Evolutionary conservation across 257 asterid species (phyloP).

Genomic region (Agastache rugosa): DNA sequence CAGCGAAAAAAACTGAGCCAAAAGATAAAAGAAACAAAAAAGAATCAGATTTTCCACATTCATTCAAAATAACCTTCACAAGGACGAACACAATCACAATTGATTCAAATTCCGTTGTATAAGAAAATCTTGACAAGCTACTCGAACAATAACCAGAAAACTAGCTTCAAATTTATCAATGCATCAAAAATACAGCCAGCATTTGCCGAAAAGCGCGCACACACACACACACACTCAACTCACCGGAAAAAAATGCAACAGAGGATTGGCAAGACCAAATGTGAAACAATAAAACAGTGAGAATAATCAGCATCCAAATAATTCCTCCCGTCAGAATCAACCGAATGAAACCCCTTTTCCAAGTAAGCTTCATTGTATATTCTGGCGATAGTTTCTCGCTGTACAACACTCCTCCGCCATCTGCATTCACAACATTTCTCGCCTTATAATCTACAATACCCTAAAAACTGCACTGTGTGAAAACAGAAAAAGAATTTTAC

Average conservation of each 20-base stretch:
- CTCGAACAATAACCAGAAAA: background rate
- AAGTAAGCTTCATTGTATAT: slow-evolving; percentile 46
- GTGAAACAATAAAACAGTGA: slow-evolving; percentile 59
- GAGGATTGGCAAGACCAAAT: slow-evolving; percentile 74
- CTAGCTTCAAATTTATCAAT: background rate
- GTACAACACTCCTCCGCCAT: slow-evolving; percentile 40
- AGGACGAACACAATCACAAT: background rate
- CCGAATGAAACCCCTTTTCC: slow-evolving; percentile 71
- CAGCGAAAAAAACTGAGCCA: background rate
- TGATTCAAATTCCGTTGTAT: background rate
- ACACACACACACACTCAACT: background rate
- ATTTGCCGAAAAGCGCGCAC: background rate
- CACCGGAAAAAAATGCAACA: slow-evolving; percentile 58
- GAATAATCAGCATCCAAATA: slow-evolving; percentile 64
- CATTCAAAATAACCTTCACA: background rate
- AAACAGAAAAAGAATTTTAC: background rate
- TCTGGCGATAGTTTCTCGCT: slow-evolving; percentile 56
- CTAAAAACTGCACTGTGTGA: background rate
- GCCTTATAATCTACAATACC: slow-evolving; percentile 14
- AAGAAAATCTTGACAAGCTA: background rate
- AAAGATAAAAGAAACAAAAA: background rate
- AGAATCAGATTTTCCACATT: background rate
- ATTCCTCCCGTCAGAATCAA: slow-evolving; percentile 61
- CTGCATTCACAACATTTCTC: slow-evolving; percentile 39
- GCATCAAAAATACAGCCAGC: slow-evolving; percentile 27